Percentiles rank a stretch among this genome's conserved stretches.
Evolutionary conservation across 2,329 filamentous ascomycete genomes (phyloP).

Genomic region (Didymella pinodella): DNA sequence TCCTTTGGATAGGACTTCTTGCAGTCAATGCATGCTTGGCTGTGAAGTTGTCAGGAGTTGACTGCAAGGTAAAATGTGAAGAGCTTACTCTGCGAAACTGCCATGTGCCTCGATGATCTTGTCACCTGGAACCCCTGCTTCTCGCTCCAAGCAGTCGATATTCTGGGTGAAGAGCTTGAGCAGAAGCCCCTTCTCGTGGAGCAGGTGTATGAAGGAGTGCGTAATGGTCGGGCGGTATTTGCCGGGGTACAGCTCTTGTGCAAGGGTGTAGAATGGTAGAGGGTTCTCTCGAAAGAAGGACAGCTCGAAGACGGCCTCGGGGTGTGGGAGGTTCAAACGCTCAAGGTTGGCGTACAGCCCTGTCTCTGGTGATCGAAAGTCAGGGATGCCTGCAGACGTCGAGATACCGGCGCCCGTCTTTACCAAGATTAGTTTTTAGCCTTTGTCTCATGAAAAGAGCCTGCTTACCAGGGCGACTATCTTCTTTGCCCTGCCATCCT

Average conservation of each 20-base stretch:
- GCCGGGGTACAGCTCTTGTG: constrained; percentile 90
- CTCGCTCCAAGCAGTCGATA: constrained; percentile 92
- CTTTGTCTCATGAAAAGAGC: not conserved
- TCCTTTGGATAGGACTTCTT: constrained; percentile 73
- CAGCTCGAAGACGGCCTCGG: constrained; percentile 95
- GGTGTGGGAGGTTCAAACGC: constrained; percentile 82
- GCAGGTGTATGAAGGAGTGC: constrained; percentile 85
- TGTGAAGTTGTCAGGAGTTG: constrained; percentile 34
- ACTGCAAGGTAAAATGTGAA: not conserved
- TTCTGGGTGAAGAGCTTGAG: constrained; percentile 95
- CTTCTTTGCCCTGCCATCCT: constrained; percentile 68
- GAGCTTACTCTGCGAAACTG: constrained; percentile 72
- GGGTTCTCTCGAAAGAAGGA: constrained; percentile 85
- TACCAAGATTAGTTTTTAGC: constrained; percentile 12
- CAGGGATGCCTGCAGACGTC: constrained; percentile 78
- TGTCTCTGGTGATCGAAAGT: constrained; percentile 92
- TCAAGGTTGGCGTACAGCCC: constrained; percentile 93
- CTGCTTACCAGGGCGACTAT: constrained; percentile 78
- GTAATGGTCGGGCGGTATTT: constrained; percentile 87
- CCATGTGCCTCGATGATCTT: constrained; percentile 94
- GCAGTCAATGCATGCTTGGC: constrained; percentile 91
- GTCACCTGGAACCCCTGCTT: constrained; percentile 81
- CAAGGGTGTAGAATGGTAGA: constrained; percentile 88
- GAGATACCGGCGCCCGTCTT: constrained; percentile 86
- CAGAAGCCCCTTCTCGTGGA: constrained; percentile 79